Base-by-base conservation (phyloP, 257 asterid species). In the Scutellaria barbata region DNA sequence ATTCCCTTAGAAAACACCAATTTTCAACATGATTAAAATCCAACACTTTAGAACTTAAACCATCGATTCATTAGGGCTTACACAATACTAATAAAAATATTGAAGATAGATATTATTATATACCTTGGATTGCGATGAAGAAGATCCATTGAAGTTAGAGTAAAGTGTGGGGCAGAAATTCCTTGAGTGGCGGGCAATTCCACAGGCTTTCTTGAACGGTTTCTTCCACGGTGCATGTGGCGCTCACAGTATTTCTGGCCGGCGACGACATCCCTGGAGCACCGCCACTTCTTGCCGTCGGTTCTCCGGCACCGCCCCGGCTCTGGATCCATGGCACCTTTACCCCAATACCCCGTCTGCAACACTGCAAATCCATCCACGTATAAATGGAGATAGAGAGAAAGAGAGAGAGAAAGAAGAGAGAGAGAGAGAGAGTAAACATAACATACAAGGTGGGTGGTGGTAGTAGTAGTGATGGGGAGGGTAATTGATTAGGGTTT, bases 141-240 rank as follows among this genome's bases (percentile, higher is more conserved):
- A 58, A 85, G 86, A 81, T 87, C 91, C 75, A 72, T 57, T 64
- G 92, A 84, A 14, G 89, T 78, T 5, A 88, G 71, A 20, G 79
- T 63, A 66, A 83, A 87, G 11, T 54, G 88, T 57, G 82, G 68
- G n/a, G 75, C 11, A 17, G 69, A 51, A 71, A 41, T 46, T 22
- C 72, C 81, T 39, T 63, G 73, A 22, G 85, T 51, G 18, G 88
- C 86, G 92, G 95, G 86, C 53, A 14, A 74, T 91, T 94, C 99
- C 99, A 91, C 99, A 83, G 95, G 95, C 98, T 91, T 91, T 91
- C 99, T 94, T 94, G 99, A 94, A 94, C 99, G 99, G 85, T 88
- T 91, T 40, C 87, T 80, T 55, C 99, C 99, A 2, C 99, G 92
- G 76, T 94, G 96, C 81, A 94, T 75, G 77, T 94, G 99, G 75